Conservation (phyloP, 2,329 filamentous ascomycete genomes). For the Peltaster fructicola region DNA sequence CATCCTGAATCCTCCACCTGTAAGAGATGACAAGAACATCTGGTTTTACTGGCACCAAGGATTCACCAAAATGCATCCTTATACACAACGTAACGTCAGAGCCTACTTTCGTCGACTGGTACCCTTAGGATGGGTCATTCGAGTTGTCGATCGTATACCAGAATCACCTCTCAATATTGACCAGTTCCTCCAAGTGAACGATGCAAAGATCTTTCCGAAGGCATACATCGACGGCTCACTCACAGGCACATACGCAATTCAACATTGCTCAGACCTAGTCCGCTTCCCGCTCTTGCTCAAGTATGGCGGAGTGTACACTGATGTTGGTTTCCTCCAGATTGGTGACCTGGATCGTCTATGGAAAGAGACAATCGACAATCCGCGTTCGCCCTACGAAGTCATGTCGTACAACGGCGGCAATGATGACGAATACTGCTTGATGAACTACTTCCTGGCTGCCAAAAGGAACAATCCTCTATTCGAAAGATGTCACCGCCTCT, state of each 20-base stretch:
- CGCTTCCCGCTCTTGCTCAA: slow-evolving; percentile 38
- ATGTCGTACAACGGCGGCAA: slow-evolving; percentile 28
- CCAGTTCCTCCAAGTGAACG: slow-evolving; percentile 31
- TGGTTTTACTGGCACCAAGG: slow-evolving; percentile 43
- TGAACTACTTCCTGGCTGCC: slow-evolving; percentile 33
- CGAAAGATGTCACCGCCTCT: slow-evolving; percentile 29
- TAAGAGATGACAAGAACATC: slow-evolving; percentile 36
- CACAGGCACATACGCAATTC: slow-evolving; percentile 31
- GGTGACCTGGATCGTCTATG: slow-evolving; percentile 39
- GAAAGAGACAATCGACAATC: slow-evolving; percentile 30
- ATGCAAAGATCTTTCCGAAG: slow-evolving; percentile 28
- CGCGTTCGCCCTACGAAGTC: slow-evolving; percentile 29
- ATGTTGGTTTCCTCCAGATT: slow-evolving; percentile 39
- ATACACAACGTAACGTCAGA: slow-evolving; percentile 35
- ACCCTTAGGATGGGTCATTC: slow-evolving; percentile 34
- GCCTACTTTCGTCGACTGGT: slow-evolving; percentile 37
- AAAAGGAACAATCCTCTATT: slow-evolving; percentile 30
- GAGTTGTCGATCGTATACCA: slow-evolving; percentile 30
- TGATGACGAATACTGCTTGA: slow-evolving; percentile 20
- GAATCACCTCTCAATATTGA: slow-evolving; percentile 31
- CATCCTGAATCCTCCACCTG: no score
- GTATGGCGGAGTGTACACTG: slow-evolving; percentile 41
- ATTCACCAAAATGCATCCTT: slow-evolving; percentile 31
- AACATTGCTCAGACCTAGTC: slow-evolving; percentile 42
- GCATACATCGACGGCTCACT: slow-evolving; percentile 35